Conservation (phyloP, 2,329 filamentous ascomycete genomes). For the Alternaria sp. region DNA sequence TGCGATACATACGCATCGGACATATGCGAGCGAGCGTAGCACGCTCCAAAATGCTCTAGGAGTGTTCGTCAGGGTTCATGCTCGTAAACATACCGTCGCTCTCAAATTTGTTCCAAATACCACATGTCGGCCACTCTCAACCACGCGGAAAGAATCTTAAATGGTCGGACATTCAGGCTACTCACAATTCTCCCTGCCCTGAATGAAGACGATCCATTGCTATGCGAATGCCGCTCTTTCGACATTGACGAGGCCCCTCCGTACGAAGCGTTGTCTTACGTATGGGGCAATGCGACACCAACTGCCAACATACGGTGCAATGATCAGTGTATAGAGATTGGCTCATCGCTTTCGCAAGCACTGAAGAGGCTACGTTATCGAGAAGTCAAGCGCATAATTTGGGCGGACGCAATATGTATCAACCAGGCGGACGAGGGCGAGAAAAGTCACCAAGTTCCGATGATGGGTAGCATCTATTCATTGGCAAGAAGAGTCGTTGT, state of each 20-base stretch:
- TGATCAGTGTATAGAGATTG: not conserved
- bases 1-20: not conserved
- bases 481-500: constrained; percentile 17
- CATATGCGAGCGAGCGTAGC: not conserved
- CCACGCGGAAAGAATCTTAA: not conserved
- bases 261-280: constrained; percentile 15
- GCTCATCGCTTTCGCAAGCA: not conserved
- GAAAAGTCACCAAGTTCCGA: constrained; percentile 13
- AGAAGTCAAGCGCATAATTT: constrained; percentile 1
- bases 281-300: constrained; percentile 3
- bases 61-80: not conserved
- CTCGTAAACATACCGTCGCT: not conserved
- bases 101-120: not conserved
- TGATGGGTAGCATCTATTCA: constrained; percentile 19
- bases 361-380: constrained; percentile 1
- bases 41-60: not conserved
- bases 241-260: not conserved
- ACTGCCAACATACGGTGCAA: not conserved
- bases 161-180: not conserved
- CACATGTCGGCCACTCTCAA: not conserved
- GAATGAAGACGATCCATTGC: not conserved
- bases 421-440: constrained; percentile 14
- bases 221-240: not conserved
- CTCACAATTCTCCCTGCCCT: not conserved
- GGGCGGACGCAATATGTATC: constrained; percentile 23